phyloP scores from a whole-genome alignment of 2,329 filamentous ascomycete genomes.

The Claviceps sp. region DNA sequence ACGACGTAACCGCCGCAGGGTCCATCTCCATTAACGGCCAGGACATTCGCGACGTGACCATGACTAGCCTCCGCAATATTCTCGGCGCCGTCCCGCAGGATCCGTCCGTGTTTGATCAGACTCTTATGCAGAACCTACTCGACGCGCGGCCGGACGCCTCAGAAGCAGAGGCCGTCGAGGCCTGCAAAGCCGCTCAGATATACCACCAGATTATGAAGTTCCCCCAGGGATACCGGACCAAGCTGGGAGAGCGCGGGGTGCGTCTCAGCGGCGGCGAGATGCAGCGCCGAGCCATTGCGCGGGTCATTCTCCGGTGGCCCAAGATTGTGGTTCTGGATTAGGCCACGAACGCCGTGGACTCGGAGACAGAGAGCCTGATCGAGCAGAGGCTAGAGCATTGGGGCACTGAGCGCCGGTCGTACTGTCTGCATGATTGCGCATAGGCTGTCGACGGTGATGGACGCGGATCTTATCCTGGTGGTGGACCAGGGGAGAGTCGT shows the following conservation, averaged over 20 bases:
- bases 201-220: constrained; percentile 51
- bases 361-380: constrained; percentile 28
- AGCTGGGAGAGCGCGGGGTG: constrained; percentile 34
- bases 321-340: constrained; percentile 29
- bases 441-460: constrained; percentile 26
- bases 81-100: constrained; percentile 55
- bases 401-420: constrained; percentile 29
- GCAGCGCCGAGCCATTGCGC: constrained; percentile 34
- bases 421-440: constrained; percentile 41
- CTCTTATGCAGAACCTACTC: constrained; percentile 49
- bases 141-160: constrained; percentile 50
- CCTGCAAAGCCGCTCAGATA: constrained; percentile 47
- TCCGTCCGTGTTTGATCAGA: constrained; percentile 49
- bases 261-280: constrained; percentile 37
- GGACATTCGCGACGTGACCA: constrained; percentile 44
- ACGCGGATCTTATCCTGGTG: constrained; percentile 38
- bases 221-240: constrained; percentile 28
- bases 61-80: constrained; percentile 41
- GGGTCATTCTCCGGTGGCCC: constrained; percentile 19
- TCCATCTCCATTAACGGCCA: constrained; percentile 44
- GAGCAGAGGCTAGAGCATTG: constrained; percentile 31
- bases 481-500: constrained; percentile 36
- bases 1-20: constrained; percentile 41
- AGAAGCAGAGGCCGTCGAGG: constrained; percentile 44
- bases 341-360: constrained; percentile 36